A percentile compares a stretch with the other conserved stretches of the same genome.
These are phyloP conservation scores for Xerocomellus amylosporus DNA, from an alignment of 768 basidiomycete species.

Conservation along the genomic window DNA sequence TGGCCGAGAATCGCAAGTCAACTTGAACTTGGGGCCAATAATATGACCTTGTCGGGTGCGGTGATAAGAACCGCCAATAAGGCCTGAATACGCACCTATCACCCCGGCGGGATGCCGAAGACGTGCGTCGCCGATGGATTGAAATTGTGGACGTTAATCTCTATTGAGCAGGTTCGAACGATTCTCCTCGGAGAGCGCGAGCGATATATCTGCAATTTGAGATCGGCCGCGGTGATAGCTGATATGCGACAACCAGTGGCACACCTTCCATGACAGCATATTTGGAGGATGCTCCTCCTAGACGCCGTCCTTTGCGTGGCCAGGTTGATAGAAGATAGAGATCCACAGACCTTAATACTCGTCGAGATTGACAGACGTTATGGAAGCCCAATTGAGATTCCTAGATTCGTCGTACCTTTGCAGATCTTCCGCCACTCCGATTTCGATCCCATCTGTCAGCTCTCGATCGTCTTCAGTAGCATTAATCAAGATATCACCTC, in stretches of 20 bases:
- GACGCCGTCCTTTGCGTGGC: constrained; percentile 14
- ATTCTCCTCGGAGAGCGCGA: constrained; percentile 26
- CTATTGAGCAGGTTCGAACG: constrained; percentile 6
- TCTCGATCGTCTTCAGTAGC: constrained; percentile 11
- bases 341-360: constrained; percentile 19
- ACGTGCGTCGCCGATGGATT: constrained; percentile 6
- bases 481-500: constrained; percentile 21
- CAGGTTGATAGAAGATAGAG: constrained; percentile 9
- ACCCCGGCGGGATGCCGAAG: constrained; percentile 8
- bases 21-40: not conserved
- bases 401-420: constrained; percentile 20
- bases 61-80: constrained; percentile 6
- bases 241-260: not conserved
- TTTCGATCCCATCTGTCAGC: constrained; percentile 20
- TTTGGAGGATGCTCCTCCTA: constrained; percentile 6
- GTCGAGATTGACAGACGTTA: constrained; percentile 23
- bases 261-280: constrained; percentile 13
- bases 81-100: constrained; percentile 10
- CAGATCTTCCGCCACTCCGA: constrained; percentile 20
- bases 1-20: constrained; percentile 6
- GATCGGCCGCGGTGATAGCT: constrained; percentile 29
- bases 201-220: constrained; percentile 2
- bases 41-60: constrained; percentile 23
- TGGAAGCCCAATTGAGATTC: constrained; percentile 15
- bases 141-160: constrained; percentile 25